Base-by-base conservation (phyloP, 257 asterid species). In the Ehretia macrophylla region DNA sequence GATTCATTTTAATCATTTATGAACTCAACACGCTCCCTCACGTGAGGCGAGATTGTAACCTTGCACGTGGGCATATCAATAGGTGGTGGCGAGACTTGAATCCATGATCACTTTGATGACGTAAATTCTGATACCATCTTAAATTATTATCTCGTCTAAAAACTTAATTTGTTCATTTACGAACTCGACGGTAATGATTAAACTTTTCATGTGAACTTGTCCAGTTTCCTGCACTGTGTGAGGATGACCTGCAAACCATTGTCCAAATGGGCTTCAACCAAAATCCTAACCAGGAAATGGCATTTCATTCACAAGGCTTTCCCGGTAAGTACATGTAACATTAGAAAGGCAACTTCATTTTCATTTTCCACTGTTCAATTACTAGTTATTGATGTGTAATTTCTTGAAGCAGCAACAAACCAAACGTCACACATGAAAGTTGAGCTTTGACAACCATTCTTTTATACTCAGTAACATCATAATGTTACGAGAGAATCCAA, bases 161-260 rank as follows among this genome's bases (percentile, higher is more conserved):
- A n/a, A n/a, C n/a, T n/a, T n/a, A n/a, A n/a, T n/a, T n/a, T n/a
- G n/a, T n/a, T n/a, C n/a, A n/a, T n/a, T n/a, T n/a, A n/a, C n/a
- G n/a, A n/a, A n/a, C n/a, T n/a, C n/a, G n/a, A n/a, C n/a, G n/a
- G 44, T 38, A 6, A 38, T 38, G 11, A 38, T 42, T 11, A 11
- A 42, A 42, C 47, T 42, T 14, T 42, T 10, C 11, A 2, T 42
- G 47, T 42, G 16, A 10, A 51, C 56, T 51, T 10, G 55, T 70
- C 19, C 86, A 92, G 99, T 78, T 84, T 56, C 83, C 85, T 10
- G 56, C 76, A 14, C 77, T 86, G 40, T 69, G 71, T 56, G 97
- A 89, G 75, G 96, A 86, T 72, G 97, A 92, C 37, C 67, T 92
- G 56, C 95, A 86, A 62, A 92, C 95, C 85, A 83, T 92, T 67